phyloP scores from a whole-genome alignment of 805 yeast species.

The Lipomyces mesembrius region DNA sequence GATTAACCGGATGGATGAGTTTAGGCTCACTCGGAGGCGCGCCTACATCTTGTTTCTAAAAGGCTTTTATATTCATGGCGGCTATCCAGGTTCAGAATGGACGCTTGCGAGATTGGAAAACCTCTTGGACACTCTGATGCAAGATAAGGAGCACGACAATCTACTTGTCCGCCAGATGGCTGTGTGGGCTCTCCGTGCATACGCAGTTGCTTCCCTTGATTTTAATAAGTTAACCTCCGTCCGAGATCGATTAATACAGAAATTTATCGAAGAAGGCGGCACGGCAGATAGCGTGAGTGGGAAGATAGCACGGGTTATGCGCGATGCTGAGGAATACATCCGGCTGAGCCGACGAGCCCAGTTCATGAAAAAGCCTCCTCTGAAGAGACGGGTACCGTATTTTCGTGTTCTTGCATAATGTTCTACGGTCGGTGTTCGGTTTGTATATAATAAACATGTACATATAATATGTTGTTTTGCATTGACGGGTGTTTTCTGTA shows the following conservation, averaged over 20 bases:
- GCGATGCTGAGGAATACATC: constrained; percentile 8
- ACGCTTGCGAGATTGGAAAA: constrained; percentile 23
- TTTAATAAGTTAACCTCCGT: not conserved
- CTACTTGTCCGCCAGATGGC: constrained; percentile 14
- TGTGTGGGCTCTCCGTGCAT: constrained; percentile 28
- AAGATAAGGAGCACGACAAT: not conserved
- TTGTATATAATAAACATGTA: not conserved
- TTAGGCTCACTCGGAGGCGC: constrained; percentile 12
- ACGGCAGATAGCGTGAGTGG: constrained; percentile 1
- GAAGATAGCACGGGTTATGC: constrained; percentile 13
- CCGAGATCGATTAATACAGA: constrained; percentile 10
- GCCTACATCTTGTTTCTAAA: constrained; percentile 28
- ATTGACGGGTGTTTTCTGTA: constrained; percentile 3
- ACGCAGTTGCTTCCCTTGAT: constrained; percentile 10
- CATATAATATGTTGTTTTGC: not conserved
- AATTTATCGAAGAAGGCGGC: constrained; percentile 11
- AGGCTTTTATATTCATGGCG: constrained; percentile 29
- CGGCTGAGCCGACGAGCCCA: not conserved
- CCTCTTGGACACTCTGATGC: constrained; percentile 24
- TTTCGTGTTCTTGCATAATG: constrained; percentile 8
- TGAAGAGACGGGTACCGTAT: constrained; percentile 8
- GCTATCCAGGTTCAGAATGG: constrained; percentile 21
- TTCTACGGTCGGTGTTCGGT: not conserved
- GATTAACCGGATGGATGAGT: constrained; percentile 37
- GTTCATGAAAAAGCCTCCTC: not conserved